Percentiles rank a stretch among this genome's conserved stretches.
These are phyloP conservation scores for Thozetella sp. DNA, from an alignment of 495 filamentous ascomycete species.

Conservation along the genomic window DNA sequence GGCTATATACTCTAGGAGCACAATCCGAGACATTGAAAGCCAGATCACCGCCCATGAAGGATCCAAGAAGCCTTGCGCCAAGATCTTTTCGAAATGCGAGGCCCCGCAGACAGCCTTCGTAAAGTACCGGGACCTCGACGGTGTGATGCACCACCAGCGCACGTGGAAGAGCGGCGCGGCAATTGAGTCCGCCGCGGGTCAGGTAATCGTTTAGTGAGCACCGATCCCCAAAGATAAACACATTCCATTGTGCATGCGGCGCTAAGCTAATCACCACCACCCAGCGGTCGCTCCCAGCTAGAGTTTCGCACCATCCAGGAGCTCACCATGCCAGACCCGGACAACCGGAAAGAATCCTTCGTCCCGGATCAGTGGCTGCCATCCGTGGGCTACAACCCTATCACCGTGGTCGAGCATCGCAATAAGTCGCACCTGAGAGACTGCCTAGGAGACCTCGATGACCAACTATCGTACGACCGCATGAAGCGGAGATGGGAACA, in stretches of 20 bases:
- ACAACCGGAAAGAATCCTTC: conserved; percentile 6
- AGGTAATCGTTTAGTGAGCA: background rate
- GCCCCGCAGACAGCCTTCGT: conserved; percentile 16
- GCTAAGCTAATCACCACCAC: background rate
- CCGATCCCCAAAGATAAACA: background rate
- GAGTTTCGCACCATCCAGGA: conserved; percentile 22
- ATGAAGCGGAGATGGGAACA: background rate
- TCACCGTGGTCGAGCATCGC: background rate
- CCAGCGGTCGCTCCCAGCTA: conserved; percentile 13
- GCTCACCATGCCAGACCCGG: conserved; percentile 13
- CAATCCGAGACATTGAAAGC: conserved; percentile 9
- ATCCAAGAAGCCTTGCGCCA: background rate
- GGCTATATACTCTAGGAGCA: conserved; percentile 12
- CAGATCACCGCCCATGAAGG: conserved; percentile 6
- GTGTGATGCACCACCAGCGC: conserved; percentile 7
- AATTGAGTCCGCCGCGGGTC: background rate
- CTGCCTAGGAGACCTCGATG: conserved; percentile 2
- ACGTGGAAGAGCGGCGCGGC: conserved; percentile 9
- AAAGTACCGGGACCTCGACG: conserved; percentile 11
- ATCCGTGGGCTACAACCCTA: conserved; percentile 9
- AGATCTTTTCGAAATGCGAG: conserved; percentile 12
- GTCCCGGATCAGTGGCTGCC: conserved; percentile 9
- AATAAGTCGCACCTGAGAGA: background rate
- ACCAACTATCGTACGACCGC: background rate
- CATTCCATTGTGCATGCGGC: too few species aligned